Base-by-base conservation (phyloP, 768 basidiomycete species). In the Leccinellum rugosiceps region DNA sequence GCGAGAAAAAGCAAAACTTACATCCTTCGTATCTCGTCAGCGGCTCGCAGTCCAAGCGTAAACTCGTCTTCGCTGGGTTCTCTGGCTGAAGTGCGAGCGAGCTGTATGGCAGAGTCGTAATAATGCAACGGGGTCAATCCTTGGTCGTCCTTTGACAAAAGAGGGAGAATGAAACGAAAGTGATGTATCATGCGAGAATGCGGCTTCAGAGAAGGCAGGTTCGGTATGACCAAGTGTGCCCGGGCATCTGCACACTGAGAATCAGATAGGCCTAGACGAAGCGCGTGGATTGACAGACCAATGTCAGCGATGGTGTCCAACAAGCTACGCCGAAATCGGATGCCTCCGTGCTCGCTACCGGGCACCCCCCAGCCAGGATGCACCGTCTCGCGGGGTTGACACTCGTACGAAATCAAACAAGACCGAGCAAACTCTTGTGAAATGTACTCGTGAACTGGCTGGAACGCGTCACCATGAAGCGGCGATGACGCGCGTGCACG, bases 141-240 rank as follows among this genome's bases (percentile, higher is more conserved):
- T 46, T 85, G 80, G 28, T 83, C 83, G 58, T 88, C 84, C 56
- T 69, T 73, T 71, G 77, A 55, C 77, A 83, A 56, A 2, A 92
- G 77, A 0, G 88, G 88, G 3, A 81, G 72, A 34, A 92, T 80
- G 72, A 87, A 90, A 44, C 90, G 85, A 66, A 91, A 88, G 68
- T 92, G 89, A 69, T 89, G 84, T 49, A 87, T 76, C 86, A 92
- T 86, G 61, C 89, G 85, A 4, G 79, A 78, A 68, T 89, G 85
- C 3, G 90, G 88, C 61, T 86, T 86, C 64, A 88, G 70, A 17
- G 74, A 64, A 13, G 90, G 91, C 53, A 88, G 83, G 35, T 82
- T 80, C 28, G 90, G 90, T 58, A 92, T 88, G 41, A 92, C 80
- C 49, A 80, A 69, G 62, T 85, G 89, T 28, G 89, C 87, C 47